Percentiles rank a stretch among this genome's conserved stretches.
Evolutionary conservation across 495 filamentous ascomycete genomes (phyloP).

Genomic region (Poronia punctata): DNA sequence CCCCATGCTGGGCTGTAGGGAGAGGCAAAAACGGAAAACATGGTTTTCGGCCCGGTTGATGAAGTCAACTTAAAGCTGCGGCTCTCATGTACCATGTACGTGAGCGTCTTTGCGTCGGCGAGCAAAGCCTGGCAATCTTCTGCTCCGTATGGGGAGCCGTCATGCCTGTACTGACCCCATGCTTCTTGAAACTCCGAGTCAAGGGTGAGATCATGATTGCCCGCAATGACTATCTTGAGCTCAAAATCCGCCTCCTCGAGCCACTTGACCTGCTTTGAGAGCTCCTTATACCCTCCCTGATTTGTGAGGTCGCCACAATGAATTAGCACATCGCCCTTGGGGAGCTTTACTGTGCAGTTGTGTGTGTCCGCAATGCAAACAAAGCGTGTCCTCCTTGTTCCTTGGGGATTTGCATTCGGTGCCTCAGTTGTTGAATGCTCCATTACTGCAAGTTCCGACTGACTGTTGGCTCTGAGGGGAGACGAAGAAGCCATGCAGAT

Average conservation of each 20-base stretch:
- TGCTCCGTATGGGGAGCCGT: slow-evolving; percentile 49
- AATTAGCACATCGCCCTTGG: slow-evolving; percentile 79
- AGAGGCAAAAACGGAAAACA: slow-evolving; percentile 70
- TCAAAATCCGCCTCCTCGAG: slow-evolving; percentile 68
- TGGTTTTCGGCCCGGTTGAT: slow-evolving; percentile 53
- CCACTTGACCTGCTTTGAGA: slow-evolving; percentile 61
- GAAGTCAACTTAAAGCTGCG: slow-evolving; percentile 49
- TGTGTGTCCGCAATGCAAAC: slow-evolving; percentile 90
- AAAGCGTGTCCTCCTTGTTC: slow-evolving; percentile 27
- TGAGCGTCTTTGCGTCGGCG: slow-evolving; percentile 47
- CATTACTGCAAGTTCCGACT: too few relatives aligned
- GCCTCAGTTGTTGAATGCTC: background rate
- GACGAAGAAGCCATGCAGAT: too few relatives aligned
- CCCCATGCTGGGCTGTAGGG: slow-evolving; percentile 54
- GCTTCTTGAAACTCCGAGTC: slow-evolving; percentile 55
- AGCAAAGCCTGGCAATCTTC: slow-evolving; percentile 51
- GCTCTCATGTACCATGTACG: slow-evolving; percentile 59
- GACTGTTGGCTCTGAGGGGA: too few relatives aligned
- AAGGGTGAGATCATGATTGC: slow-evolving; percentile 75
- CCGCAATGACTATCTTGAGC: slow-evolving; percentile 78
- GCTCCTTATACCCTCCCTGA: slow-evolving; percentile 62
- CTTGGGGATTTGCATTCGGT: background rate
- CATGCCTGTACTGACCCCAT: slow-evolving; percentile 52
- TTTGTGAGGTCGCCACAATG: slow-evolving; percentile 89
- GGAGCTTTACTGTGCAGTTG: slow-evolving; percentile 58